A percentile compares a stretch with the other conserved stretches of the same genome.
These are phyloP conservation scores for Talaromyces adpressus DNA, from an alignment of 495 filamentous ascomycete genomes.

Conservation along the genomic window DNA sequence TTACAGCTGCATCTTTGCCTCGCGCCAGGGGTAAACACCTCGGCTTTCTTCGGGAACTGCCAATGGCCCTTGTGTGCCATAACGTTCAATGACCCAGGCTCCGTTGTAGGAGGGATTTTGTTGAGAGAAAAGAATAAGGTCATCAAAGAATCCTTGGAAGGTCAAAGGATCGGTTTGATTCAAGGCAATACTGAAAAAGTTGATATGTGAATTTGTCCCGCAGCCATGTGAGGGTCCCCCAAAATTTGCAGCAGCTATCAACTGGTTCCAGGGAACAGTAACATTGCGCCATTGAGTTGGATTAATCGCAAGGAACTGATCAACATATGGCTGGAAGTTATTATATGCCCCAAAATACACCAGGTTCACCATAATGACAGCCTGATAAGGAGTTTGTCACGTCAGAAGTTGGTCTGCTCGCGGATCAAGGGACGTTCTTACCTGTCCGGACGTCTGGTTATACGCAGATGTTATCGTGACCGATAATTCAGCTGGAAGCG, in stretches of 20 bases:
- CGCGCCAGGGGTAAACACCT: constrained; percentile 29
- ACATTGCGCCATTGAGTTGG: constrained; percentile 7
- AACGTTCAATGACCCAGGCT: constrained; percentile 17
- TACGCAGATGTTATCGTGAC: constrained; percentile 7
- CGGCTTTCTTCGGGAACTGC: constrained; percentile 14
- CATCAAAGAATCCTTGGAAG: constrained; percentile 16
- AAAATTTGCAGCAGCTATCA: constrained; percentile 1
- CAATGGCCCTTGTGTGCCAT: constrained; percentile 20
- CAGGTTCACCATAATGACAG: constrained; percentile 12
- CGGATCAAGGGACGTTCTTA: constrained; percentile 6
- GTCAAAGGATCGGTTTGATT: constrained; percentile 10
- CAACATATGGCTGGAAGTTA: constrained; percentile 12
- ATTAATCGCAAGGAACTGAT: constrained; percentile 16
- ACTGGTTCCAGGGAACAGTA: constrained; percentile 12
- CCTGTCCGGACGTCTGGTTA: constrained; percentile 4
- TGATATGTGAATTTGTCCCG: constrained; percentile 1
- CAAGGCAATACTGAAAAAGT: constrained; percentile 6
- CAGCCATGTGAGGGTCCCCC: constrained; percentile 2
- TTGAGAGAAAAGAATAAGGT: constrained; percentile 14
- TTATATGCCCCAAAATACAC: constrained; percentile 17
- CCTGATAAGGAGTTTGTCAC: constrained; percentile 4
- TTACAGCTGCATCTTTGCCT: constrained; percentile 22
- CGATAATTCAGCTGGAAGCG: constrained; percentile 16
- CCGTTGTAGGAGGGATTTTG: constrained; percentile 11
- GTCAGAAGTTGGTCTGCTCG: neutral